Evolutionary conservation across 331 rosid genomes (phyloP).

Genomic region (Acacia pycnantha): DNA sequence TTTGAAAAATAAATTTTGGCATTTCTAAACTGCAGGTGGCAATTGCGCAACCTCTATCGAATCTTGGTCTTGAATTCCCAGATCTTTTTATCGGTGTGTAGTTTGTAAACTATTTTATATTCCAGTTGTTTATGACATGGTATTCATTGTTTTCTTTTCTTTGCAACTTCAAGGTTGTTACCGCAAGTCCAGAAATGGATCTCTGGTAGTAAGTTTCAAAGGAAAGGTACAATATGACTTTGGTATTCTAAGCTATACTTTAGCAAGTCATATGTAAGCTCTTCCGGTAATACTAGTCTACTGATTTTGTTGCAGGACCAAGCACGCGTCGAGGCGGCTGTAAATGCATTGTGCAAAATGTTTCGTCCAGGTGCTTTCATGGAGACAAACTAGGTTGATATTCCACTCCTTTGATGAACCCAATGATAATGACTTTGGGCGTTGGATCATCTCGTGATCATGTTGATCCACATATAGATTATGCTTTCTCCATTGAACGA

Average conservation of each 20-base stretch:
- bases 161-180: constrained; percentile 45
- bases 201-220: constrained; percentile 41
- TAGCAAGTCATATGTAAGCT: background rate
- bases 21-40: constrained; percentile 43
- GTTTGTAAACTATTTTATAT: constrained; percentile 4
- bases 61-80: constrained; percentile 65
- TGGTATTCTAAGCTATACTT: background rate
- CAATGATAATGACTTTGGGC: background rate
- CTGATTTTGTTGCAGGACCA: constrained; percentile 45
- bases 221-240: constrained; percentile 48
- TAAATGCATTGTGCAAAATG: constrained; percentile 44
- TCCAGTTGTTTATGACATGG: constrained; percentile 2
- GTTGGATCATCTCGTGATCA: background rate
- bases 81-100: constrained; percentile 59
- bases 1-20: background rate
- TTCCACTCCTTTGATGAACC: background rate
- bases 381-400: constrained; percentile 27
- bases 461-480: background rate
- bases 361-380: constrained; percentile 45
- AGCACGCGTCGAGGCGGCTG: constrained; percentile 45
- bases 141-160: constrained; percentile 21
- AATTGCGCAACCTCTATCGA: constrained; percentile 56
- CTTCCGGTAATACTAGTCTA: background rate
- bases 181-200: constrained; percentile 46
- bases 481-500: background rate